A percentile compares a stretch with the other conserved stretches of the same genome.
phyloP scores from a whole-genome alignment of 371 early-diverging fungal genomes.

The Coemansia sp. region DNA sequence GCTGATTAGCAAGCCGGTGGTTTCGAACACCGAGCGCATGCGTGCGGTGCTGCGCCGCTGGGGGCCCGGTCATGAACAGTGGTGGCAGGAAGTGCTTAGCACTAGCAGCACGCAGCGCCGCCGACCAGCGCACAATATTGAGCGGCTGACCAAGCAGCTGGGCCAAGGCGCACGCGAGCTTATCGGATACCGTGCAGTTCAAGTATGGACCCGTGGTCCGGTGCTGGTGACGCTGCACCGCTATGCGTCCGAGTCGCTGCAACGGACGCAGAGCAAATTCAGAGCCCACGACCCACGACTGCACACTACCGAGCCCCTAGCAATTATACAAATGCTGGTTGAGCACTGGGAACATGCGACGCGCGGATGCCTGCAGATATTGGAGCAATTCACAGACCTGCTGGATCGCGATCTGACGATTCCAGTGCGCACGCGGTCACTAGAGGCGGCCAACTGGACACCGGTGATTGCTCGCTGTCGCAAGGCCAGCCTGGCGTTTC shows the following conservation, averaged over 20 bases:
- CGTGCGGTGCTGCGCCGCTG: conserved; percentile 19
- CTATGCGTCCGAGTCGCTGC: conserved; percentile 7
- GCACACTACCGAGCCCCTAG: conserved; percentile 6
- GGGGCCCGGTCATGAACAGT: conserved; percentile 33
- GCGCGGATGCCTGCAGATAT: conserved; percentile 5
- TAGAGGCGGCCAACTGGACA: conserved; percentile 40
- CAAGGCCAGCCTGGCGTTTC: conserved; percentile 38
- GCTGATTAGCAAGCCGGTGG: conserved; percentile 23
- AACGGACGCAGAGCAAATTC: conserved; percentile 6
- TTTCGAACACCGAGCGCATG: conserved; percentile 18
- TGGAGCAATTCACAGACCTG: conserved; percentile 23
- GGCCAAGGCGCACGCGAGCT: conserved; percentile 25
- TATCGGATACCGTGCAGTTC: conserved; percentile 37
- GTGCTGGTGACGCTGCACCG: conserved; percentile 32
- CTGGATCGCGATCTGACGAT: conserved; percentile 36
- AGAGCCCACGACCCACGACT: not conserved
- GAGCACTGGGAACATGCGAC: conserved; percentile 31
- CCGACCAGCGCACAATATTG: not conserved
- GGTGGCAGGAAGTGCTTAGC: conserved; percentile 32
- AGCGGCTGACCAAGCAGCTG: conserved; percentile 20
- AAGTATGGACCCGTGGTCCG: conserved; percentile 34
- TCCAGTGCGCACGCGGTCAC: conserved; percentile 19
- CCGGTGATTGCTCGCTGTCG: conserved; percentile 45
- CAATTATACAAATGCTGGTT: conserved; percentile 17
- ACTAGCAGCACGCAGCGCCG: not conserved